phyloP scores from a whole-genome alignment of 306 rosid species.

The Malus sylvestris region DNA sequence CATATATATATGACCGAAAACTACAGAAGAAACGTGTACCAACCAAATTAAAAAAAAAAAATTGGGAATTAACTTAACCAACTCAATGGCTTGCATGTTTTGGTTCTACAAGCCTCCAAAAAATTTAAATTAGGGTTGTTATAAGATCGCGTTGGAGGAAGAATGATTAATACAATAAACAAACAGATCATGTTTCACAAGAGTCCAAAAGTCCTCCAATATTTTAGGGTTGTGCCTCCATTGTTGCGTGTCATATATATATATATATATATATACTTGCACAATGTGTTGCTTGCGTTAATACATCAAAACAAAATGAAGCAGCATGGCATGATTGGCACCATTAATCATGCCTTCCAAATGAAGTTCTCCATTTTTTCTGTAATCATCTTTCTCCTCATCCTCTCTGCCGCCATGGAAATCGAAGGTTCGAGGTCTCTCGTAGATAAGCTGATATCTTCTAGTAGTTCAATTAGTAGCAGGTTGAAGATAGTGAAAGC shows the following conservation, averaged over 20 bases:
- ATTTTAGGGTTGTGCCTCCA: neutral
- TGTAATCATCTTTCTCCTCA: conserved; percentile 14
- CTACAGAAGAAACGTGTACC: neutral
- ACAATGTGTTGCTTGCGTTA: neutral
- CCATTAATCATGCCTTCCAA: neutral
- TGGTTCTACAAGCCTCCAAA: neutral
- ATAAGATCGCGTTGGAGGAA: neutral
- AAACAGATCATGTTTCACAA: conserved; percentile 8
- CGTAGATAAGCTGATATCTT: neutral
- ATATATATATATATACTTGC: neutral
- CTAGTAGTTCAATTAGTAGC: neutral
- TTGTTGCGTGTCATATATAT: neutral
- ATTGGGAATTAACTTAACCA: neutral
- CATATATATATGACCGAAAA: too few relatives aligned
- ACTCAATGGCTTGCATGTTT: neutral
- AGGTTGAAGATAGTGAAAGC: conserved; percentile 31
- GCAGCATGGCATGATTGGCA: neutral
- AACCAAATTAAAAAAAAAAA: neutral
- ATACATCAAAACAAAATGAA: conserved; percentile 12
- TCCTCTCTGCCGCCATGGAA: conserved; percentile 17
- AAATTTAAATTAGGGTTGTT: neutral
- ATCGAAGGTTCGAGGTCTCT: conserved; percentile 38
- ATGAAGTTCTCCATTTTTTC: neutral
- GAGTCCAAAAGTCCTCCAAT: neutral
- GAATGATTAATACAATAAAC: neutral